Base-by-base conservation (phyloP, 1,139 yeast species). In the Scheffersomyces segobiensis region DNA sequence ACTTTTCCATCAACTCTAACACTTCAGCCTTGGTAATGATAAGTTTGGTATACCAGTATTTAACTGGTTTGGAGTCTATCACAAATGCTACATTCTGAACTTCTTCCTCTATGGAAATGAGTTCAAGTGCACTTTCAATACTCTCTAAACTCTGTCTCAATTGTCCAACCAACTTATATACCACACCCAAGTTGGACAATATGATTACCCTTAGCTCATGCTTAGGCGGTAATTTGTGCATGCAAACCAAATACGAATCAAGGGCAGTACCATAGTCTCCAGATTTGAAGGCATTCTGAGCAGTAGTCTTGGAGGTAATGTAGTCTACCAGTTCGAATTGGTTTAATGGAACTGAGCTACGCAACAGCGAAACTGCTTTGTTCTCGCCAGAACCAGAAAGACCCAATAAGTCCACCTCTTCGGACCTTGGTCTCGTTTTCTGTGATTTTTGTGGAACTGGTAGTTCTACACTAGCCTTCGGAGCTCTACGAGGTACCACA, bases 181-280 rank as follows among this genome's bases (percentile, higher is more conserved):
- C 87, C 2, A 89, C 78, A 0, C 97, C 88, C 46, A 96, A 80
- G 69, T 96, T 96, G 0, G 98, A 89, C 53, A 81, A 79, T 2
- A 93, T 84, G 42, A 93, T 80, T 1, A 93, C 83, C 47, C 89
- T 80, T 42, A 87, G 78, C 53, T 89, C 84, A 70, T 95, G 97
- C 5, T 76, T 76, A 1, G 69, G 64, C 0, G 98, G 97, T 7
- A 93, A 76, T 2, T 86, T 77, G 26, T 79, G 75, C 49, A 92
- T 76, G 46, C 97, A 88, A 52, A 81, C 77, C 20, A 84, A 76
- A 68, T 91, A 96, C 56, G 80, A 79, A 24, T 78, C 80, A 19
- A 85, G 78, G 0, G 99, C 95, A 7, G 78, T 72, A 7, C 86
- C 72, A 70, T 89, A 96, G 70, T 95, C 95, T n/a, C 99, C 99